Evolutionary conservation across 441 rosid genomes (phyloP), one percentile per base, ranked within the genome.

Genomic region (Theobroma grandiflorum): DNA sequence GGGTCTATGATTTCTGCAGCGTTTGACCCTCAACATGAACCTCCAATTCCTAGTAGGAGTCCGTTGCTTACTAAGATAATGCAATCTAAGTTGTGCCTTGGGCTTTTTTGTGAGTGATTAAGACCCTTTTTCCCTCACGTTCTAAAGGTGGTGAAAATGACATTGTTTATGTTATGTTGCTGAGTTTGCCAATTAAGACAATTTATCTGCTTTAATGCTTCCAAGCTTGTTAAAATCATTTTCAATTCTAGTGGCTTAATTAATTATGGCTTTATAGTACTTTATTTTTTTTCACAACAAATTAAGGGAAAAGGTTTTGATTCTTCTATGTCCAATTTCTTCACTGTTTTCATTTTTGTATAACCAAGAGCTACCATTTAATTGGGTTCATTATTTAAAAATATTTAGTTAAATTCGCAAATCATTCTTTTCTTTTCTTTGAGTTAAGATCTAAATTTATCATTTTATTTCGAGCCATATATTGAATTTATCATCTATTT

Each of bases 81-180:
- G n/a, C 58, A 53, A 53, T 26, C 26, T 45, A 45, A 65, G 9
- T 52, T 18, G 4, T 14, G 3, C 38, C 20, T 1, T 11, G 40
- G 40, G n/a, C 64, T 1, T 49, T 12, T 40, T 14, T 59, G 11
- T 57, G 35, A 12, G n/a, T 57, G 64, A 58, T 76, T 5, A 18
- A 15, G 58, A 75, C 3, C 20, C 37, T 15, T 10, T 68, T 2
- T 31, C 9, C n/a, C 58, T 33, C n/a, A 10, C 8, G 20, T 5
- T 47, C 50, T 37, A 49, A 78, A 78, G 62, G 1, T 61, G 10
- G 3, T 22, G 53, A 61, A 47, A 78, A 42, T 35, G 71, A 78
- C 76, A 47, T 16, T 66, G 22, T 31, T 31, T 10, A 1, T 22
- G 10, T 22, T 22, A 49, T 49, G 4, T 0, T 8, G 62, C 31